Evolutionary conservation across 169 alveolate species (phyloP).

Genomic region (Neospora caninum): DNA sequence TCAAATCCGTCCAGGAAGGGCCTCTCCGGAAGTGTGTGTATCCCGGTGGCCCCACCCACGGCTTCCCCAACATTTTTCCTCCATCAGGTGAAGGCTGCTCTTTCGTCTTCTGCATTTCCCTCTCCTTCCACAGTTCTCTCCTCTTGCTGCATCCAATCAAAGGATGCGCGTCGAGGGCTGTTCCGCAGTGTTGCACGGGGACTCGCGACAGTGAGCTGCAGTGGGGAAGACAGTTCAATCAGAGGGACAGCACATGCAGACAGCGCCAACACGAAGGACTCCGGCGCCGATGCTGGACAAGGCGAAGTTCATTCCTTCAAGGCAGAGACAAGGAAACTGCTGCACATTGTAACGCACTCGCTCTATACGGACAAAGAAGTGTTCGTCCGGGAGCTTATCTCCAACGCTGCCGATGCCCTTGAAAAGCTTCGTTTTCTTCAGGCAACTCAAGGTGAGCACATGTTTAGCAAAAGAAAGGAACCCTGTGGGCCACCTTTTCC

Average conservation of each 20-base stretch:
- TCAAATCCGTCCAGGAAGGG: neutral
- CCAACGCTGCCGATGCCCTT: conserved; percentile 99
- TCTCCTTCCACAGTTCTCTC: neutral
- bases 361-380: conserved; percentile 97
- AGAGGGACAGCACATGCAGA: neutral
- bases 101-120: neutral
- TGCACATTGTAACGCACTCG: conserved; percentile 96
- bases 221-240: neutral
- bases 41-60: neutral
- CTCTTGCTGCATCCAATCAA: neutral
- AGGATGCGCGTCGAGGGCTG: neutral
- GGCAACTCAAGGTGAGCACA: conserved; percentile 28
- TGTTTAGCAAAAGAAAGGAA: neutral
- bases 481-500: too few relatives aligned
- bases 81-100: neutral
- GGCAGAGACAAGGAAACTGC: conserved; percentile 96
- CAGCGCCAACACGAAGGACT: neutral
- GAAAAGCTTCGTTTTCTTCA: conserved; percentile 97
- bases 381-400: conserved; percentile 98
- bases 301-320: conserved; percentile 78
- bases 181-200: neutral
- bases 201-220: neutral
- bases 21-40: neutral
- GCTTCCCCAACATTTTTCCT: neutral
- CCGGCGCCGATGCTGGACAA: neutral